These are phyloP conservation scores for Aspergillus caelatus DNA, from an alignment of 2,329 filamentous ascomycete genomes.

Conservation along the genomic window DNA sequence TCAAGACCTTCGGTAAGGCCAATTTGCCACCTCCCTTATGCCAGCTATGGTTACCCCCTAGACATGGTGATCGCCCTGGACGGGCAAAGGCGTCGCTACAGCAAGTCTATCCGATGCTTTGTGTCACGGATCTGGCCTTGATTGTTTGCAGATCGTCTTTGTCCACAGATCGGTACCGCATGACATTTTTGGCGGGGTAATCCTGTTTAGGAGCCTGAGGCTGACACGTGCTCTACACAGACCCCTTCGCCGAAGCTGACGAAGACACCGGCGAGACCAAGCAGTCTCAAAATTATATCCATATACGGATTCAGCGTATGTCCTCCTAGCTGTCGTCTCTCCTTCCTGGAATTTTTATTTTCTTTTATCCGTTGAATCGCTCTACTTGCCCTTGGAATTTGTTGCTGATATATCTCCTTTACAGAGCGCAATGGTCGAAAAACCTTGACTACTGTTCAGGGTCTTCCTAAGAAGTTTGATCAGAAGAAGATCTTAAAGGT, in stretches of 20 bases:
- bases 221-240: conserved; percentile 55
- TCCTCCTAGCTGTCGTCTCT: conserved; percentile 29
- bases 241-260: conserved; percentile 99
- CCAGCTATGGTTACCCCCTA: not conserved
- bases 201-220: conserved; percentile 30
- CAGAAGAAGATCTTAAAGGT: conserved; percentile 99
- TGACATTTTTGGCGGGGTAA: conserved; percentile 40
- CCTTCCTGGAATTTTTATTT: not conserved
- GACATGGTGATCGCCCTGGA: not conserved
- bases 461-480: conserved; percentile 97
- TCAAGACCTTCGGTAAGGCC: conserved; percentile 87
- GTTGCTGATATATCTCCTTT: conserved; percentile 26
- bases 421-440: conserved; percentile 99
- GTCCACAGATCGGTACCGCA: not conserved
- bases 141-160: not conserved
- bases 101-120: not conserved
- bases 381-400: conserved; percentile 8
- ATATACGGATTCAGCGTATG: conserved; percentile 99
- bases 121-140: not conserved
- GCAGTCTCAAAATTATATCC: conserved; percentile 96
- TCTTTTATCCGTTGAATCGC: conserved; percentile 4
- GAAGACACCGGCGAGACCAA: conserved; percentile 96
- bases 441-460: conserved; percentile 99
- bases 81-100: not conserved
- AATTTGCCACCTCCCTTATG: conserved; percentile 30